Percentiles rank a stretch among this genome's conserved stretches.
Conservation (phyloP, 257 asterid genomes). For the Ehretia macrophylla region DNA sequence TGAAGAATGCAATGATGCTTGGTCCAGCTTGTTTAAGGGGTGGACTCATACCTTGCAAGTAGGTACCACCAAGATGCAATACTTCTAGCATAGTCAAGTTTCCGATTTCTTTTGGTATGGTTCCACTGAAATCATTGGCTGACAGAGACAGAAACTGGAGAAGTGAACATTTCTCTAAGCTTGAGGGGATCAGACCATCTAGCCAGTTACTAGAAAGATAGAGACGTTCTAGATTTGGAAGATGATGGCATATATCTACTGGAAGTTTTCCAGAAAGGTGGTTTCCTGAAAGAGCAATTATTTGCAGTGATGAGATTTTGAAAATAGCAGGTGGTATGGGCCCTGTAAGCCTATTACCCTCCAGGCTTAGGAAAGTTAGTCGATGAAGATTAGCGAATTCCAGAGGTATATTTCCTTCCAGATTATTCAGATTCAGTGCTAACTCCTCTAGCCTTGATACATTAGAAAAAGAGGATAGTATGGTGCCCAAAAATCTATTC, state of each 20-base stretch:
- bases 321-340: slow-evolving; percentile 13
- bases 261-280: slow-evolving; percentile 12
- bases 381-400: slow-evolving; percentile 17
- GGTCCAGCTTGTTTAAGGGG: neutral
- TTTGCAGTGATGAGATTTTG: slow-evolving; percentile 19
- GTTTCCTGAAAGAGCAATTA: slow-evolving; percentile 8
- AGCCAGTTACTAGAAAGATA: slow-evolving; percentile 16
- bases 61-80: too few species aligned
- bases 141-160: slow-evolving; percentile 21
- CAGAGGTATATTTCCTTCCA: slow-evolving; percentile 30
- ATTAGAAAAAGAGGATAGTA: neutral
- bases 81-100: too few species aligned
- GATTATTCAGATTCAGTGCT: slow-evolving; percentile 21
- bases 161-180: slow-evolving; percentile 21
- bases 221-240: slow-evolving; percentile 2
- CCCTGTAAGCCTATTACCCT: slow-evolving; percentile 16
- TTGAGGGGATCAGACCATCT: slow-evolving; percentile 30
- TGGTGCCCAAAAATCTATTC: slow-evolving; percentile 38
- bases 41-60: too few species aligned
- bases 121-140: too few species aligned
- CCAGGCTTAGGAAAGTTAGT: slow-evolving; percentile 1
- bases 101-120: too few species aligned
- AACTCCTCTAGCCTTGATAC: neutral
- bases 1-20: neutral
- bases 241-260: slow-evolving; percentile 7